Conservation (phyloP, 73 alveolate species). For the Breviolum minutum region DNA sequence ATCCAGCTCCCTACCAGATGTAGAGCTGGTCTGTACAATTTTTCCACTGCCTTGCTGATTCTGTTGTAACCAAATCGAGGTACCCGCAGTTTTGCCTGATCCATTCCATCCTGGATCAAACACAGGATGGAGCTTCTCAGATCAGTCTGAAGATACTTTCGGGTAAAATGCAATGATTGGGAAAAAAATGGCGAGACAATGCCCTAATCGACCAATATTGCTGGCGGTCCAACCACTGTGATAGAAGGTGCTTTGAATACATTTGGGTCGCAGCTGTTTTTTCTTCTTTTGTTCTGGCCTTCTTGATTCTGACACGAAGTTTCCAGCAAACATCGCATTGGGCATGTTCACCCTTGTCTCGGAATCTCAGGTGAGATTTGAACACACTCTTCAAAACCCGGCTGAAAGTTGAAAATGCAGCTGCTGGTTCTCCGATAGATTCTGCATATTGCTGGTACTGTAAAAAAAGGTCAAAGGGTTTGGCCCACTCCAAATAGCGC, state of each 20-base stretch:
- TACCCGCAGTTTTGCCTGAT: neutral
- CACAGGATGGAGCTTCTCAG: neutral
- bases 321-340: constrained; percentile 3
- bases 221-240: constrained; percentile 18
- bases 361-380: neutral
- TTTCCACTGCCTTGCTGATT: neutral
- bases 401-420: neutral
- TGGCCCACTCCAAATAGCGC: constrained; percentile 6
- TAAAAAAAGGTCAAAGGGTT: neutral
- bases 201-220: neutral
- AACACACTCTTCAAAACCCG: neutral
- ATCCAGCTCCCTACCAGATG: neutral
- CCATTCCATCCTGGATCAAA: constrained; percentile 15
- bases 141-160: no score
- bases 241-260: neutral
- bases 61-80: neutral
- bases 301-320: neutral
- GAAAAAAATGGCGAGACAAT: neutral
- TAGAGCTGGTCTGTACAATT: neutral
- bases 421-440: neutral
- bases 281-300: neutral
- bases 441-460: constrained; percentile 9
- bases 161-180: neutral
- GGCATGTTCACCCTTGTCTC: constrained; percentile 16
- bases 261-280: neutral